Percentiles rank a stretch among this genome's conserved stretches.
Evolutionary conservation across 306 rosid genomes (phyloP).

Genomic region (Begonia loranthoides): DNA sequence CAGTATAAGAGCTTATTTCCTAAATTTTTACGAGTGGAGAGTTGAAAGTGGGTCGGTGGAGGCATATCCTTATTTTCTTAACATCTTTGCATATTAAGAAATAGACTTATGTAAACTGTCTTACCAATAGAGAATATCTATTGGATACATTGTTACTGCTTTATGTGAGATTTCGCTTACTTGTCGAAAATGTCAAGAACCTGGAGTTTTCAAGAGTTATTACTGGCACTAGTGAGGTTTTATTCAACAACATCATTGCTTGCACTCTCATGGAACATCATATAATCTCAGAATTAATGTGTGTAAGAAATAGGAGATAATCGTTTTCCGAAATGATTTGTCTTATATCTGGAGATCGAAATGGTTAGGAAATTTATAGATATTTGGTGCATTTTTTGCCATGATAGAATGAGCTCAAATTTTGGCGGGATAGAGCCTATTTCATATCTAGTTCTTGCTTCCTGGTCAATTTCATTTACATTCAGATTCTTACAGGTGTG

Average conservation of each 20-base stretch:
- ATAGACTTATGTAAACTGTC: constrained; percentile 8
- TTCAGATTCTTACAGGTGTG: constrained; percentile 30
- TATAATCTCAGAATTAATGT: neutral
- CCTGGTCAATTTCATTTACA: neutral
- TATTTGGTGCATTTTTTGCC: neutral
- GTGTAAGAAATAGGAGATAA: neutral
- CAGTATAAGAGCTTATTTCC: too few species aligned
- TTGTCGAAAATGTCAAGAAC: constrained; percentile 20
- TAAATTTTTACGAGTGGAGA: too few species aligned
- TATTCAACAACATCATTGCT: neutral
- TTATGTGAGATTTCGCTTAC: constrained; percentile 82
- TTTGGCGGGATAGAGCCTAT: neutral
- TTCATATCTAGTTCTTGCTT: neutral
- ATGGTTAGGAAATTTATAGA: neutral
- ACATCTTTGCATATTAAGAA: neutral
- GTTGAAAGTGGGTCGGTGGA: too few species aligned
- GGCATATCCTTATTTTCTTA: neutral
- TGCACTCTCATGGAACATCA: neutral
- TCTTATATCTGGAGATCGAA: neutral
- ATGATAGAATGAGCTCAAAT: neutral
- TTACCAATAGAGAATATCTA: constrained; percentile 62
- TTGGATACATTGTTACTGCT: constrained; percentile 69
- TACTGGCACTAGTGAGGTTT: constrained; percentile 50
- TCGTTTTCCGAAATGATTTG: too few species aligned
- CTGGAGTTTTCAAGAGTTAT: constrained; percentile 31